Evolutionary conservation across 768 basidiomycete species (phyloP).

Genomic region (Phanerodontia chrysosporium): DNA sequence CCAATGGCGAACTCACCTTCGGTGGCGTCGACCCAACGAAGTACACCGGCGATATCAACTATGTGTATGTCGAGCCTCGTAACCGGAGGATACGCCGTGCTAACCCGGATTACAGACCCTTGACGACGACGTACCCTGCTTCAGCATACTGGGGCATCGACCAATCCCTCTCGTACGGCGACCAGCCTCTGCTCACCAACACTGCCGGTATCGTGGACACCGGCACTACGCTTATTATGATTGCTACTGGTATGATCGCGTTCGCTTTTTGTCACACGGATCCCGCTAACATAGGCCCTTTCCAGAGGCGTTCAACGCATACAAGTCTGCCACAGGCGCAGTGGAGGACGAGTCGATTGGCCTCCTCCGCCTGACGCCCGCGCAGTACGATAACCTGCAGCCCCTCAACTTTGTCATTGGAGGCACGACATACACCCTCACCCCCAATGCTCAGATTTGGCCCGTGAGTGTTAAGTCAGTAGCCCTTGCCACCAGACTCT

Average conservation of each 20-base stretch:
- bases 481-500: no score
- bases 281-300: neutral
- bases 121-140: conserved; percentile 29
- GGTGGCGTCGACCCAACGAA: conserved; percentile 30
- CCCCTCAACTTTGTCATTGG: conserved; percentile 30
- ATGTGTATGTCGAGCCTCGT: conserved; percentile 2
- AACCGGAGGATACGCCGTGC: neutral
- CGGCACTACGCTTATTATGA: conserved; percentile 31
- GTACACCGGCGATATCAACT: conserved; percentile 30
- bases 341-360: conserved; percentile 27
- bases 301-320: conserved; percentile 28
- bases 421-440: conserved; percentile 23
- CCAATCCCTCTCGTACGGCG: conserved; percentile 27
- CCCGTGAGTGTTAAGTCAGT: conserved; percentile 20
- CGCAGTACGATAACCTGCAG: conserved; percentile 27
- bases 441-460: conserved; percentile 30
- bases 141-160: conserved; percentile 32
- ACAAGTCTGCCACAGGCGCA: conserved; percentile 30
- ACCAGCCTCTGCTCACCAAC: conserved; percentile 14
- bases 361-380: conserved; percentile 24
- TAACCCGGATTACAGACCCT: conserved; percentile 14
- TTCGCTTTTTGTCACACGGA: neutral
- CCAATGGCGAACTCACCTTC: conserved; percentile 35
- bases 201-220: conserved; percentile 34
- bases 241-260: conserved; percentile 23